Evolutionary conservation across 164 flowering plant genomes (phyloP).

Genomic region (Piper longum): DNA sequence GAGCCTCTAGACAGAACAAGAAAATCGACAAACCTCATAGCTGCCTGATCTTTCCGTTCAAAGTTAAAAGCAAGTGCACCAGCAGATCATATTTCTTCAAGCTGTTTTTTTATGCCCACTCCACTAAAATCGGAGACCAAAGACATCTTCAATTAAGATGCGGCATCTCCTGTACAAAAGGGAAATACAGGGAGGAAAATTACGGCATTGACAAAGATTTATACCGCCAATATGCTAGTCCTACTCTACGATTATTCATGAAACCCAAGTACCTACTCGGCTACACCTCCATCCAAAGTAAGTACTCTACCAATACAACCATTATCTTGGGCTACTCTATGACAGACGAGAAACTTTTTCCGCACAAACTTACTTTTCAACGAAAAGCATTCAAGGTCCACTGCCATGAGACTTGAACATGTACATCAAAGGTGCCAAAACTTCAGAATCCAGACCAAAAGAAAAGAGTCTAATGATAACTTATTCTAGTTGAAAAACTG

Average conservation of each 20-base stretch:
- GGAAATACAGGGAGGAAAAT: constrained; percentile 70
- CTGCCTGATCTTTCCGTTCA: background rate
- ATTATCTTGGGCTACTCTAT: constrained; percentile 5
- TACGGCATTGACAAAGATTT: constrained; percentile 48
- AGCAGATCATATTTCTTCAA: constrained; percentile 8
- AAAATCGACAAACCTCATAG: background rate
- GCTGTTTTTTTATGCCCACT: constrained; percentile 17
- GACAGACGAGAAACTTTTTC: constrained; percentile 8
- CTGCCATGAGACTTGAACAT: background rate
- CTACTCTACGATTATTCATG: constrained; percentile 33
- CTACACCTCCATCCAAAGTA: constrained; percentile 3
- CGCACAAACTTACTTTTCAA: constrained; percentile 7
- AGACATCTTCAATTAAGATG: constrained; percentile 21
- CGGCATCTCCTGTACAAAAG: constrained; percentile 65
- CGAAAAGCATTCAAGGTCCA: constrained; percentile 6
- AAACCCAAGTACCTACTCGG: constrained; percentile 21
- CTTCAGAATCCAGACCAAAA: constrained; percentile 6
- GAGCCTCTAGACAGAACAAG: background rate
- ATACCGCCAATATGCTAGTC: constrained; percentile 42
- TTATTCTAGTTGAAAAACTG: constrained; percentile 30
- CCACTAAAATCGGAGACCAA: constrained; percentile 15
- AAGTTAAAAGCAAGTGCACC: constrained; percentile 5
- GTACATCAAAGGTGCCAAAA: constrained; percentile 1
- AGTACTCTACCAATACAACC: constrained; percentile 1
- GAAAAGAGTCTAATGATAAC: constrained; percentile 11